Evolutionary conservation across 2,329 filamentous ascomycete genomes (phyloP).

Genomic region (Sporothrix schenckii): DNA sequence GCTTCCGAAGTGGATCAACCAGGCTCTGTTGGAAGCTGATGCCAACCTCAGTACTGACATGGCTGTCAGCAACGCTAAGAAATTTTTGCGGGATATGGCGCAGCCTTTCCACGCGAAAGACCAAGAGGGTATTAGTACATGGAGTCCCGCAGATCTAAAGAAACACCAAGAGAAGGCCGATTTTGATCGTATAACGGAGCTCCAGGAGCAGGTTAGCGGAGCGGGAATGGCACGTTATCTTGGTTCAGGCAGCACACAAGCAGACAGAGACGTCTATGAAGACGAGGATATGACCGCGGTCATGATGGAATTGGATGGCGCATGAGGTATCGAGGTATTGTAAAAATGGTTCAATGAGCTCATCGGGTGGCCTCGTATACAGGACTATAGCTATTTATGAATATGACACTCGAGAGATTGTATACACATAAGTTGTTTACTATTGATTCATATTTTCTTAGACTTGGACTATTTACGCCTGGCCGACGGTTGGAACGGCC

Average conservation of each 20-base stretch:
- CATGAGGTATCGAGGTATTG: neutral
- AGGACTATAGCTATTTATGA: neutral
- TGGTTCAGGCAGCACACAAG: conserved; percentile 37
- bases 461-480: neutral
- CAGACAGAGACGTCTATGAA: conserved; percentile 40
- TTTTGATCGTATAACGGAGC: conserved; percentile 66
- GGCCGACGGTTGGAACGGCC: conserved; percentile 34
- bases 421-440: neutral
- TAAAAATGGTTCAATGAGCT: neutral
- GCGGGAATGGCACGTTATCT: conserved; percentile 35
- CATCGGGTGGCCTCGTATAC: too few species aligned
- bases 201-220: conserved; percentile 51
- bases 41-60: conserved; percentile 94
- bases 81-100: conserved; percentile 88
- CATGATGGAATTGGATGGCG: conserved; percentile 42
- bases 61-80: conserved; percentile 84
- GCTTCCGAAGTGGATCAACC: conserved; percentile 94
- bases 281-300: conserved; percentile 57
- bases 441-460: neutral
- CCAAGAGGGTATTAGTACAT: conserved; percentile 78
- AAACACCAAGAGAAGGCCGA: conserved; percentile 74
- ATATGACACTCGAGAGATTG: neutral
- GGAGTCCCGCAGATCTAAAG: conserved; percentile 66
- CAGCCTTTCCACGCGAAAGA: conserved; percentile 81
- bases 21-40: conserved; percentile 81